Evolutionary conservation across 495 filamentous ascomycete species (phyloP), one percentile per base, ranked within the genome.

Genomic region (Rostrohypoxylon terebratum): DNA sequence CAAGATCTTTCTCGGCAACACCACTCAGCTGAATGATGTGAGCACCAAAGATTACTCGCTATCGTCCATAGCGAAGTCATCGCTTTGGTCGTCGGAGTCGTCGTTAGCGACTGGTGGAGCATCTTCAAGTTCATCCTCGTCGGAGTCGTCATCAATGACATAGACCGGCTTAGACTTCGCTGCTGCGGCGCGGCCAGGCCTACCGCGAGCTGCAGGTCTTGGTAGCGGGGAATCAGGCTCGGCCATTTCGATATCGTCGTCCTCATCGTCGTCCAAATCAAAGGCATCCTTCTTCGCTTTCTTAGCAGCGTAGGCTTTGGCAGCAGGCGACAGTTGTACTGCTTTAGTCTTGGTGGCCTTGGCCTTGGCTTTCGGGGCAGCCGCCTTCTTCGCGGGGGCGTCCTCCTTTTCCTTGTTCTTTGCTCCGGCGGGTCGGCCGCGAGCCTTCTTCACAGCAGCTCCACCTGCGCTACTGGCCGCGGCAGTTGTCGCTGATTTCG

Each of bases 281-380:
- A 79, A 79, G 4, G 71, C 59, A 3, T 79, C 72, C 77, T 82
- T 91, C 57, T 90, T 86, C 55, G 55, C 62, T 66, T 84, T 82
- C 82, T 92, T 94, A 1, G 89, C 87, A 14, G 91, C 92, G 77
- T 96, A 95, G 0, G 90, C 91, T 78, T 95, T 96, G 11, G 92
- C 93, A 5, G 91, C 92, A 0, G 93, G 92, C 10, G 91, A 93
- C 14, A 93, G 82, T 4, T 80, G 69, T 7, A 79, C 75, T 20
- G 79, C 66, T 53, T 81, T 45, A 20, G 42, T 4, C 14, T 45
- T 45, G 8, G 36, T 82, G 18, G 76, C 2, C 47, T 50, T 50
- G 14, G 47, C 47, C 20, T 40, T 38, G 73, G 47, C 47, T 20
- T 53, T 53, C 13, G 48, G 48, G 4, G 48, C 80, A 54, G 71